Conservation (phyloP, 306 rosid genomes). For the Lathyrus aphaca region DNA sequence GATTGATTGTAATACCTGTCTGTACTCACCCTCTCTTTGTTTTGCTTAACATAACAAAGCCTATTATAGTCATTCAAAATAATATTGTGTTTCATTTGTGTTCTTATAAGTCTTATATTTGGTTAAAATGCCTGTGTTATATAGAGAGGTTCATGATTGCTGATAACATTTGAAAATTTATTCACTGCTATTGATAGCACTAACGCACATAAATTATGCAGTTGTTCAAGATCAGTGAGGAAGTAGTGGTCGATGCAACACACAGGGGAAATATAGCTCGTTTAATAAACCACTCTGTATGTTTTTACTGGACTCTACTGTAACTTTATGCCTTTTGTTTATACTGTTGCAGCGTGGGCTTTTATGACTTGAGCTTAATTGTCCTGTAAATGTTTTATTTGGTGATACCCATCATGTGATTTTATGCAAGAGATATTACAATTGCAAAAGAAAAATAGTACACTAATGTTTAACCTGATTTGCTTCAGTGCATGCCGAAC, state of each 20-base stretch:
- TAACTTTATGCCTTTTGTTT: slow-evolving; percentile 3
- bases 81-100: slow-evolving; percentile 2
- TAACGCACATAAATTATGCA: slow-evolving; percentile 50
- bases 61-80: slow-evolving; percentile 9
- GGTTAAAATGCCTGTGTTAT: slow-evolving; percentile 21
- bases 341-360: slow-evolving; percentile 2
- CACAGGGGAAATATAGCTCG: slow-evolving; percentile 87
- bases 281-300: slow-evolving; percentile 90
- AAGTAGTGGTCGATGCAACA: slow-evolving; percentile 89
- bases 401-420: slow-evolving; percentile 15
- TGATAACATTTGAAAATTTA: slow-evolving; percentile 13
- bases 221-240: slow-evolving; percentile 99
- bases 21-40: slow-evolving; percentile 2
- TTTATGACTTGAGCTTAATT: slow-evolving; percentile 8
- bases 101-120: slow-evolving; percentile 1
- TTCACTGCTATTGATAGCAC: slow-evolving; percentile 38
- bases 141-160: slow-evolving; percentile 27
- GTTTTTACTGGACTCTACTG: slow-evolving; percentile 38
- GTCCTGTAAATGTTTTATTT: background rate
- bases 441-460: background rate
- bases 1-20: slow-evolving; percentile 10
- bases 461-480: slow-evolving; percentile 37
- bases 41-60: slow-evolving; percentile 6
- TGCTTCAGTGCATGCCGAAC: slow-evolving; percentile 96
- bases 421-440: slow-evolving; percentile 28